Conservation (phyloP, 2,329 filamentous ascomycete species). For the Sporothrix sp. region DNA sequence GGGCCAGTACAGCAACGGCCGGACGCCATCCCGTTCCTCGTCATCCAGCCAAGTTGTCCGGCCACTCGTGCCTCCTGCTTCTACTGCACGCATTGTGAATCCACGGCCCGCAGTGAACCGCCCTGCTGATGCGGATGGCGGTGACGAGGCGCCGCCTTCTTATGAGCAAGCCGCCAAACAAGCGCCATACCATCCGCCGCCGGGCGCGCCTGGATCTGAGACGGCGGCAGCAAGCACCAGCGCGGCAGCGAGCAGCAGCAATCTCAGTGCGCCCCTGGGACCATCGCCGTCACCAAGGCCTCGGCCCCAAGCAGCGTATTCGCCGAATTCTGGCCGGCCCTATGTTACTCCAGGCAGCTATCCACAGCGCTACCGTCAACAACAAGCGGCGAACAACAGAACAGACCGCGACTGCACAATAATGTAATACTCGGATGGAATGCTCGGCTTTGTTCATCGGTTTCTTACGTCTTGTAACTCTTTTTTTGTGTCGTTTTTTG, state of each 20-base stretch:
- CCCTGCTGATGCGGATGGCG: slow-evolving; percentile 29
- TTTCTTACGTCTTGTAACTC: not conserved
- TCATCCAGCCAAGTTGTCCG: slow-evolving; percentile 28
- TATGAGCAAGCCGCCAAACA: slow-evolving; percentile 48
- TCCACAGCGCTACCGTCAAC: not conserved
- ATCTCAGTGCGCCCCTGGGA: not conserved
- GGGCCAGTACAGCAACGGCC: slow-evolving; percentile 2
- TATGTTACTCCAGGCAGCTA: slow-evolving; percentile 1
- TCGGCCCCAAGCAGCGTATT: not conserved
- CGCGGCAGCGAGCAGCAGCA: not conserved
- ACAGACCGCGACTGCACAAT: slow-evolving; percentile 7
- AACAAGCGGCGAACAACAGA: not conserved
- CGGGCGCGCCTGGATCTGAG: slow-evolving; percentile 27
- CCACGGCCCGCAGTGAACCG: slow-evolving; percentile 25
- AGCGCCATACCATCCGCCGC: slow-evolving; percentile 41
- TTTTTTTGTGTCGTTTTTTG: not conserved
- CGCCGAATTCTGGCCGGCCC: not conserved
- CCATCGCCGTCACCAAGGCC: not conserved
- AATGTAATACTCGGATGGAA: slow-evolving; percentile 1
- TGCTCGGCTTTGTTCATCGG: not conserved
- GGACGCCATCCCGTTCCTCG: not conserved
- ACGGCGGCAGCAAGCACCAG: not conserved
- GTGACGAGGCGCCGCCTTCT: slow-evolving; percentile 42
- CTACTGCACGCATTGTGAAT: not conserved
- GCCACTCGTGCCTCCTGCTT: slow-evolving; percentile 35